phyloP scores from a whole-genome alignment of 2,329 filamentous ascomycete species.

The Delphinella strobiligena region DNA sequence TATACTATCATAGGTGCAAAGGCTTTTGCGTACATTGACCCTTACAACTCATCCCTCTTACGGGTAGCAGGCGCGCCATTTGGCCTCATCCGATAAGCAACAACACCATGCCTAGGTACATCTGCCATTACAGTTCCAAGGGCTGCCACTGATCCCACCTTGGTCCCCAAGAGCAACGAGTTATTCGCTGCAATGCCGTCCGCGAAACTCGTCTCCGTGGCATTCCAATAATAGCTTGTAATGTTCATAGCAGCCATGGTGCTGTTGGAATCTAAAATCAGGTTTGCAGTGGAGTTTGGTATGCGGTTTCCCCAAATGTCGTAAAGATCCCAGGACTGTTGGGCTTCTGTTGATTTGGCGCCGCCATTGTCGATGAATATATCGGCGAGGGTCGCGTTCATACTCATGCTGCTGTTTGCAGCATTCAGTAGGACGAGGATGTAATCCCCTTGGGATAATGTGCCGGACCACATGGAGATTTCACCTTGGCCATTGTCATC shows the following conservation, averaged over 20 bases:
- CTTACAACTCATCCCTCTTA: constrained; percentile 1
- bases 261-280: constrained; percentile 17
- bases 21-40: too few relatives aligned
- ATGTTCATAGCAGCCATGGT: constrained; percentile 18
- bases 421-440: constrained; percentile 41
- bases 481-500: constrained; percentile 33
- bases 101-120: constrained; percentile 19
- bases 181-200: constrained; percentile 31
- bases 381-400: constrained; percentile 41
- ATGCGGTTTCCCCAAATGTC: constrained; percentile 47
- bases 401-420: constrained; percentile 27
- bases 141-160: constrained; percentile 31
- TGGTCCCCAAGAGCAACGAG: constrained; percentile 34
- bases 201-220: constrained; percentile 36
- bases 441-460: constrained; percentile 33
- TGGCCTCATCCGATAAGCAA: constrained; percentile 9
- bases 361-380: constrained; percentile 40
- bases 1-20: too few relatives aligned
- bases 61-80: neutral
- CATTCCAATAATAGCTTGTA: constrained; percentile 32
- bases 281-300: constrained; percentile 30
- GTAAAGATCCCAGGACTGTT: constrained; percentile 38
- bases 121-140: constrained; percentile 30
- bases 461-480: constrained; percentile 39
- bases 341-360: constrained; percentile 23